phyloP scores from a whole-genome alignment of 1,284 basidiomycete species.

The Fistulina hepatica region DNA sequence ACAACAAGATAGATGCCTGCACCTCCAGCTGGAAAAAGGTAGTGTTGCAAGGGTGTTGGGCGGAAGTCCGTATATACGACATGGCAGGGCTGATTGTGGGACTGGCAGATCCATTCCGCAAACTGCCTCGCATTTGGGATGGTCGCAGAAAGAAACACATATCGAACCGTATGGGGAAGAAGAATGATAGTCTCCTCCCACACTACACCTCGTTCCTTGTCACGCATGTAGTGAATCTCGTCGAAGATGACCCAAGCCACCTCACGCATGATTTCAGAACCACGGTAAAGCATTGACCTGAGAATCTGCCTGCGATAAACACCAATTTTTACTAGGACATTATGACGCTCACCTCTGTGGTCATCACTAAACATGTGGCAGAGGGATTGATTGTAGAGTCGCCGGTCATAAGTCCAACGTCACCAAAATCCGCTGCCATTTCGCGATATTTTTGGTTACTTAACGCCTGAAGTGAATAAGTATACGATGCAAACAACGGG shows the following conservation, averaged over 20 bases:
- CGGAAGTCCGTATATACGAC: constrained; percentile 99
- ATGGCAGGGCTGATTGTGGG: constrained; percentile 96
- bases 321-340: not conserved
- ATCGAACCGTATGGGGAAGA: constrained; percentile 90
- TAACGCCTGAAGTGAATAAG: constrained; percentile 54
- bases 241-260: constrained; percentile 99
- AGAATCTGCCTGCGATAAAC: constrained; percentile 59
- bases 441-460: constrained; percentile 99
- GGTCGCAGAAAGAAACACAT: constrained; percentile 99
- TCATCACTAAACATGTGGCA: constrained; percentile 98
- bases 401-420: constrained; percentile 98
- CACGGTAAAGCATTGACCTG: constrained; percentile 97
- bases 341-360: constrained; percentile 73
- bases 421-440: constrained; percentile 92
- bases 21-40: constrained; percentile 92
- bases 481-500: constrained; percentile 14
- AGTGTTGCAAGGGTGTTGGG: constrained; percentile 96
- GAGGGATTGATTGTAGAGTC: constrained; percentile 99
- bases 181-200: constrained; percentile 95
- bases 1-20: constrained; percentile 98
- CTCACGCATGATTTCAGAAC: constrained; percentile 98
- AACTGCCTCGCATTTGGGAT: constrained; percentile 99
- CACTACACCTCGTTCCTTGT: constrained; percentile 85
- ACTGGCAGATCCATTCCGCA: constrained; percentile 97
- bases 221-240: constrained; percentile 99